Percentiles rank a stretch among this genome's conserved stretches.
Conservation (phyloP, 23 red algal genomes). For the Gracilariopsis chorda region DNA sequence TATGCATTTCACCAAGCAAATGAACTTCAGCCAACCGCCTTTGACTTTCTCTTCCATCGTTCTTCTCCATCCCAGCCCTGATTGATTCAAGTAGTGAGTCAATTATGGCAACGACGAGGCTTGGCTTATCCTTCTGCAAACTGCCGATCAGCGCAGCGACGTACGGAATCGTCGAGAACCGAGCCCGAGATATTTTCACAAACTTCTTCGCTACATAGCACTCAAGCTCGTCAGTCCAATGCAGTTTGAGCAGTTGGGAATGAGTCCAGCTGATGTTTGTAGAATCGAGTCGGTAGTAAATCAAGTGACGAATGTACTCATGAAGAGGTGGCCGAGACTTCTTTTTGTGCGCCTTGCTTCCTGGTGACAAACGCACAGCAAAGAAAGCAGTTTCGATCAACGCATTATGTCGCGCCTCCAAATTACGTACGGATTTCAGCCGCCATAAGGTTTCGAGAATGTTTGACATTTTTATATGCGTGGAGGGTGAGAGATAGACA, state of each 20-base stretch:
- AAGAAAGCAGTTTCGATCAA: constrained; percentile 91
- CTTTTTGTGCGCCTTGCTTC: constrained; percentile 37
- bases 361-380: constrained; percentile 19
- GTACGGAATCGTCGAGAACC: constrained; percentile 62
- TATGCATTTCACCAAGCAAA: constrained; percentile 77
- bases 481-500: constrained; percentile 66
- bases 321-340: constrained; percentile 74
- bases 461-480: constrained; percentile 66
- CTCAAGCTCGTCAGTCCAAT: constrained; percentile 86
- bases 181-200: constrained; percentile 64
- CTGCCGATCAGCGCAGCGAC: constrained; percentile 64
- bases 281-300: constrained; percentile 55
- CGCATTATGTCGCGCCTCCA: constrained; percentile 79
- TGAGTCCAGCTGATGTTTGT: constrained; percentile 64
- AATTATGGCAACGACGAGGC: constrained; percentile 35
- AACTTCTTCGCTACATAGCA: constrained; percentile 78
- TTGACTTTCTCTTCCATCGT: constrained; percentile 78
- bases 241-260: constrained; percentile 79
- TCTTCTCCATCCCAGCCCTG: constrained; percentile 69
- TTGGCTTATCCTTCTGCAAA: constrained; percentile 50
- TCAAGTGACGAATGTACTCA: constrained; percentile 76
- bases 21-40: constrained; percentile 79
- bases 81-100: constrained; percentile 79
- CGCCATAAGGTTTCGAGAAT: constrained; percentile 92
- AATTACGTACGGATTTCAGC: constrained; percentile 82